Percentiles rank a stretch among this genome's conserved stretches.
Evolutionary conservation across 176 grass and related monocot species (phyloP).

Genomic region (Bonia amplexicaulis): DNA sequence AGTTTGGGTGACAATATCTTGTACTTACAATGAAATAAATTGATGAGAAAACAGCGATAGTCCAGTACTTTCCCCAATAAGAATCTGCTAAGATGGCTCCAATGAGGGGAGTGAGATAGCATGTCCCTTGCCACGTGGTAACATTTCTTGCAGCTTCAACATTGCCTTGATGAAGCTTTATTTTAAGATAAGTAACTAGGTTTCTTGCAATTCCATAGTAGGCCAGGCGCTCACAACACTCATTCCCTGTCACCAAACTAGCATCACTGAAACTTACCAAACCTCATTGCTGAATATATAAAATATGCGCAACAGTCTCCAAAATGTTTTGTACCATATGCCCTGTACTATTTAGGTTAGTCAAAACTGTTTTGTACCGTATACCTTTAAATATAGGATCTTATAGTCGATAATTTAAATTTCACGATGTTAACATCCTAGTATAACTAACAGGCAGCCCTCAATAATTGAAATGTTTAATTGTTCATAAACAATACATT

Average conservation of each 20-base stretch:
- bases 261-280: background rate
- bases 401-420: background rate
- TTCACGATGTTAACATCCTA: background rate
- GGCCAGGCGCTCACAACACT: conserved; percentile 80
- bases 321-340: background rate
- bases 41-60: conserved; percentile 72
- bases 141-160: conserved; percentile 74
- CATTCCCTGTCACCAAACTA: conserved; percentile 55
- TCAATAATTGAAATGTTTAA: background rate
- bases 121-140: conserved; percentile 87
- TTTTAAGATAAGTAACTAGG: conserved; percentile 74
- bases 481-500: background rate
- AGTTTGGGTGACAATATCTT: background rate
- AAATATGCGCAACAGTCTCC: background rate
- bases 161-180: conserved; percentile 70
- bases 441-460: background rate
- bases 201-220: conserved; percentile 87
- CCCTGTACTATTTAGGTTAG: background rate
- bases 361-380: background rate
- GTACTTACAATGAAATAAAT: conserved; percentile 83
- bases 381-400: background rate
- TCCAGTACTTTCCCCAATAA: conserved; percentile 74
- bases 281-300: conserved; percentile 2
- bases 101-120: conserved; percentile 83
- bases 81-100: conserved; percentile 87